Evolutionary conservation across 257 asterid genomes (phyloP).

Genomic region (Fraxinus cuspidata): DNA sequence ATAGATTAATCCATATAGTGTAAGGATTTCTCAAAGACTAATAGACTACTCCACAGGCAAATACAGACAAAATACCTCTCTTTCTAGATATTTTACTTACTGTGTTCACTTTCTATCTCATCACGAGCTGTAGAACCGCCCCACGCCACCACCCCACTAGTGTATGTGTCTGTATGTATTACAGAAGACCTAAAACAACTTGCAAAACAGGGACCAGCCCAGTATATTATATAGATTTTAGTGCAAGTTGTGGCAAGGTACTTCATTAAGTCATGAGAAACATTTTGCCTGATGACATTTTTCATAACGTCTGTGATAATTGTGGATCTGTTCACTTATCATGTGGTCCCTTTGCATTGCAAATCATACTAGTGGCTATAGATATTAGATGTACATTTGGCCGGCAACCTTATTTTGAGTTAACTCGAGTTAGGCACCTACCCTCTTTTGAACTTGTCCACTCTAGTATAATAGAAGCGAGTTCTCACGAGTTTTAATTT

Average conservation of each 20-base stretch:
- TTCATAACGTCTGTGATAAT: neutral
- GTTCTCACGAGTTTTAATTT: no score
- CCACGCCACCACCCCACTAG: slow-evolving; percentile 26
- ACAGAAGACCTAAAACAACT: slow-evolving; percentile 51
- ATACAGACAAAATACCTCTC: slow-evolving; percentile 54
- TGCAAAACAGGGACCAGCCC: slow-evolving; percentile 53
- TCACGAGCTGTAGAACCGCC: slow-evolving; percentile 59
- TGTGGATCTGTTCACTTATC: neutral
- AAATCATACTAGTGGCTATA: neutral
- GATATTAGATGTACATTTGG: neutral
- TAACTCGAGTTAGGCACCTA: no score
- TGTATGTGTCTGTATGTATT: neutral
- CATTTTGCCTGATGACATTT: slow-evolving; percentile 1
- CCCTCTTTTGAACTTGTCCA: no score
- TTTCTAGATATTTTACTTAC: slow-evolving; percentile 22
- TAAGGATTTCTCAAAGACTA: slow-evolving; percentile 30
- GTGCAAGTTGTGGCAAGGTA: slow-evolving; percentile 8
- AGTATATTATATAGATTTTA: neutral
- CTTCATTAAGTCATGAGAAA: neutral
- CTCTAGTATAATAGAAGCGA: no score
- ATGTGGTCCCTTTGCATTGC: neutral
- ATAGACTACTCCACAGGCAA: slow-evolving; percentile 36
- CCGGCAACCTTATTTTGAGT: neutral
- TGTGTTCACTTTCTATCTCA: slow-evolving; percentile 41
- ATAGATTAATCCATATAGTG: slow-evolving; percentile 1